Conservation (phyloP, 129 eudicot genomes). For the Scalesia atractyloides region DNA sequence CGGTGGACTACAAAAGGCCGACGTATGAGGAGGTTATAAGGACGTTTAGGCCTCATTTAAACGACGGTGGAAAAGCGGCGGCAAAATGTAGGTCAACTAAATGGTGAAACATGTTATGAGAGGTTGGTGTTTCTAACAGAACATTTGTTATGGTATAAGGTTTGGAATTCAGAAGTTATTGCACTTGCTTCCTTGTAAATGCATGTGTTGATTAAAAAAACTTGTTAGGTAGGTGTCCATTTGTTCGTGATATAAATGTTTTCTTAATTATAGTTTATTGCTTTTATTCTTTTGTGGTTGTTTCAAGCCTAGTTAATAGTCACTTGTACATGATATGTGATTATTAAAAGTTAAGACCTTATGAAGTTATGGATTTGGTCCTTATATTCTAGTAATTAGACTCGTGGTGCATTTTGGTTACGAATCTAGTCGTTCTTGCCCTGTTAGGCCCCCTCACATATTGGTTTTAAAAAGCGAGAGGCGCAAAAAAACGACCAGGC, state of each 20-base stretch:
- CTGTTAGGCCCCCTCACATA: not conserved
- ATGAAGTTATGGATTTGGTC: not conserved
- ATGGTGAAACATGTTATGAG: slow-evolving; percentile 53
- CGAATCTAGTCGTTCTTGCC: slow-evolving; percentile 3
- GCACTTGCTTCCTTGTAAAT: slow-evolving; percentile 37
- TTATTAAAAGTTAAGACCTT: slow-evolving; percentile 2
- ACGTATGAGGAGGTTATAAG: slow-evolving; percentile 84
- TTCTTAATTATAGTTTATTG: slow-evolving; percentile 6
- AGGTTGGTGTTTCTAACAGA: slow-evolving; percentile 27
- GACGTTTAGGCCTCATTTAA: slow-evolving; percentile 60
- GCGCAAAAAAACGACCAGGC: no score
- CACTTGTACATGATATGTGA: slow-evolving; percentile 15
- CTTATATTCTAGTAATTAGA: not conserved
- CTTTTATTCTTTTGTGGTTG: slow-evolving; percentile 8
- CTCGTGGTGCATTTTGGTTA: not conserved
- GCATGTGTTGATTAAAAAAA: slow-evolving; percentile 30
- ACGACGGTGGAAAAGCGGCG: slow-evolving; percentile 58
- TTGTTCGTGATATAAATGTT: slow-evolving; percentile 36
- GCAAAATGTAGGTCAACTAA: slow-evolving; percentile 78
- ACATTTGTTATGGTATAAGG: not conserved
- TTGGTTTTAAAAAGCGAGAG: no score
- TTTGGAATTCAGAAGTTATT: slow-evolving; percentile 21
- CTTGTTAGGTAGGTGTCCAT: slow-evolving; percentile 34
- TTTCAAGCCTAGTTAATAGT: not conserved
- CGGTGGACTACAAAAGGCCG: slow-evolving; percentile 99